Evolutionary conservation across 805 yeast species (phyloP).

Genomic region (Cyberlindnera americana): DNA sequence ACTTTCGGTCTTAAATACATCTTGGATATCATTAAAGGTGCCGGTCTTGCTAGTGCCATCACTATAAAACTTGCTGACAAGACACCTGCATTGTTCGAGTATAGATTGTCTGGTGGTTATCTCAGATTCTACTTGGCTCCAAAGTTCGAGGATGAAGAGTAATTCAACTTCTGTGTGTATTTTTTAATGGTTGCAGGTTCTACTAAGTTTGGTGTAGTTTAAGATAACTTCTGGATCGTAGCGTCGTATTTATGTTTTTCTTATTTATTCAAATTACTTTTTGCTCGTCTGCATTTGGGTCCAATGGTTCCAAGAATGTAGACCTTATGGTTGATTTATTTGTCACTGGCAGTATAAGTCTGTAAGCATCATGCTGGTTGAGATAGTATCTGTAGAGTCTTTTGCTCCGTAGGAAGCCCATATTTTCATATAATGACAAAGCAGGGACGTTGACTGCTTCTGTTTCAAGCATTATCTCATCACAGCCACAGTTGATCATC

Average conservation of each 20-base stretch:
- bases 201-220: background rate
- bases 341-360: slow-evolving; percentile 78
- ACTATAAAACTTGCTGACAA: slow-evolving; percentile 85
- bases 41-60: slow-evolving; percentile 70
- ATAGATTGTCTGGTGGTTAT: slow-evolving; percentile 86
- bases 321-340: slow-evolving; percentile 53
- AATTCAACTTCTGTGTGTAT: background rate
- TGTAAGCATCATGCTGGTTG: slow-evolving; percentile 89
- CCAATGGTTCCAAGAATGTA: slow-evolving; percentile 41
- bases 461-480: slow-evolving; percentile 91
- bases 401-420: slow-evolving; percentile 73
- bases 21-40: slow-evolving; percentile 87
- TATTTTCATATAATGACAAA: slow-evolving; percentile 60
- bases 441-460: slow-evolving; percentile 81
- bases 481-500: slow-evolving; percentile 66
- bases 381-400: slow-evolving; percentile 83
- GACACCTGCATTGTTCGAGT: slow-evolving; percentile 93
- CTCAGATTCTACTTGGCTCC: slow-evolving; percentile 96
- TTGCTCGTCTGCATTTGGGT: slow-evolving; percentile 1
- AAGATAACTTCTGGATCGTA: background rate
- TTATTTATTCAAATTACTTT: background rate
- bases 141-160: slow-evolving; percentile 88
- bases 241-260: background rate
- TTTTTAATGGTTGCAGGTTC: slow-evolving; percentile 11
- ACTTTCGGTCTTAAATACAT: slow-evolving; percentile 91